Evolutionary conservation across 352 stramenopile species (phyloP).

Genomic region (Pythium grandisporangium): DNA sequence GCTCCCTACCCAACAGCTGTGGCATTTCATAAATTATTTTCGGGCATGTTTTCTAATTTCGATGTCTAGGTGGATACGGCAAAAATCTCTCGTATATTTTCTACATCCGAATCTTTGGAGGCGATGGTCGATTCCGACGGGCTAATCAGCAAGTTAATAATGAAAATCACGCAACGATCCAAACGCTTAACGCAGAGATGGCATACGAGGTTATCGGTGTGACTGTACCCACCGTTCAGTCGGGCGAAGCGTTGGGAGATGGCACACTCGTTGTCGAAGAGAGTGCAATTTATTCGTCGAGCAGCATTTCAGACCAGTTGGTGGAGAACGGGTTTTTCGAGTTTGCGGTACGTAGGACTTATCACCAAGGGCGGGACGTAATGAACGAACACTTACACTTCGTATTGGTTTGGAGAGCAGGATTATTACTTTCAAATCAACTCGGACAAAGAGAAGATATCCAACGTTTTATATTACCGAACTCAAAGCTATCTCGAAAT

Average conservation of each 20-base stretch:
- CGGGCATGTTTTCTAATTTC: too few species aligned
- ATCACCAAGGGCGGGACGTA: too few species aligned
- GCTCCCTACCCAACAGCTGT: too few species aligned
- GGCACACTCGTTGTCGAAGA: constrained; percentile 17
- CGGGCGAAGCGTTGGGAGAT: not conserved
- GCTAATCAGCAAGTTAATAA: constrained; percentile 6
- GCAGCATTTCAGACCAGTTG: constrained; percentile 1
- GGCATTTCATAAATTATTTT: too few species aligned
- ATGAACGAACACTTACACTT: too few species aligned
- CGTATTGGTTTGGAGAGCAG: constrained; percentile 6
- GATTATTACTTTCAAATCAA: constrained; percentile 45
- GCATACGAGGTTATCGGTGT: constrained; percentile 46
- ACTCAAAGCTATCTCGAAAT: too few species aligned
- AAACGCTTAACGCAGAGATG: constrained; percentile 25
- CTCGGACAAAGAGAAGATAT: not conserved
- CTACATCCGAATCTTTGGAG: constrained; percentile 6
- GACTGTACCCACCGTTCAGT: constrained; percentile 11
- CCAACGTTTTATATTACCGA: too few species aligned
- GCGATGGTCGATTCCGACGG: constrained; percentile 5
- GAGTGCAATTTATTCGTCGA: constrained; percentile 12
- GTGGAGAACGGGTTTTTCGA: constrained; percentile 21
- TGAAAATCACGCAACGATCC: constrained; percentile 22
- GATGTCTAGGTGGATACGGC: constrained; percentile 9
- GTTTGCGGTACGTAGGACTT: constrained; percentile 23
- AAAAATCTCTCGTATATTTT: constrained; percentile 3